phyloP scores from a whole-genome alignment of 1,284 basidiomycete genomes.

The Xerocomus amazonicus region DNA sequence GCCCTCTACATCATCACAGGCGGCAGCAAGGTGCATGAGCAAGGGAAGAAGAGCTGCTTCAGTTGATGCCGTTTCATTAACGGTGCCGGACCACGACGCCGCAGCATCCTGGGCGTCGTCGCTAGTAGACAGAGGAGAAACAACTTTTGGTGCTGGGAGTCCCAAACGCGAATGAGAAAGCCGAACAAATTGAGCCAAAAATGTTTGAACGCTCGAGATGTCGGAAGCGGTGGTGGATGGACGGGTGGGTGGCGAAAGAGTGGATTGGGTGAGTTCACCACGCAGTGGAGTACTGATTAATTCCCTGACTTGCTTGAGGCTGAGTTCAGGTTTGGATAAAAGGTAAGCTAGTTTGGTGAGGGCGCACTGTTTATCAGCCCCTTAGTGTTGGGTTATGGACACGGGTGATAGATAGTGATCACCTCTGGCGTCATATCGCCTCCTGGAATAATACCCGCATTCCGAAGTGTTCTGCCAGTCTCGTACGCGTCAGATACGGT shows the following conservation, averaged over 20 bases:
- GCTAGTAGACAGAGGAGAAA: slow-evolving; percentile 39
- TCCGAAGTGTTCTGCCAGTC: slow-evolving; percentile 71
- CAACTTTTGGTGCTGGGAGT: slow-evolving; percentile 41
- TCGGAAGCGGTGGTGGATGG: slow-evolving; percentile 47
- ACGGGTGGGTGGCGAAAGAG: slow-evolving; percentile 38
- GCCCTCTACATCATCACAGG: slow-evolving; percentile 60
- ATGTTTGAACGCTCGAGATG: slow-evolving; percentile 56
- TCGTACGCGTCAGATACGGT: slow-evolving; percentile 80
- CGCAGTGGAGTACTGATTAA: slow-evolving; percentile 80
- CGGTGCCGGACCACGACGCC: slow-evolving; percentile 75
- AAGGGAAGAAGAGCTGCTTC: slow-evolving; percentile 71
- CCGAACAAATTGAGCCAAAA: slow-evolving; percentile 65
- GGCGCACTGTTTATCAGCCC: slow-evolving; percentile 57
- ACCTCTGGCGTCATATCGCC: slow-evolving; percentile 95
- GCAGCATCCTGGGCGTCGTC: slow-evolving; percentile 46
- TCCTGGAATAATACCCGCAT: slow-evolving; percentile 73
- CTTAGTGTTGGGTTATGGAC: slow-evolving; percentile 2
- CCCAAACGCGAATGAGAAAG: slow-evolving; percentile 45
- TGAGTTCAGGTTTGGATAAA: slow-evolving; percentile 79
- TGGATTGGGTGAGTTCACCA: slow-evolving; percentile 74
- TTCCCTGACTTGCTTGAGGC: slow-evolving; percentile 63
- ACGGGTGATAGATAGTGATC: slow-evolving; percentile 4
- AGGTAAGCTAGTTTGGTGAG: slow-evolving; percentile 87
- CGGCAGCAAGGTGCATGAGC: slow-evolving; percentile 73
- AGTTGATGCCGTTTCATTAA: slow-evolving; percentile 62